Conservation (phyloP, 2,329 filamentous ascomycete genomes). For the Orbilia oligospora region DNA sequence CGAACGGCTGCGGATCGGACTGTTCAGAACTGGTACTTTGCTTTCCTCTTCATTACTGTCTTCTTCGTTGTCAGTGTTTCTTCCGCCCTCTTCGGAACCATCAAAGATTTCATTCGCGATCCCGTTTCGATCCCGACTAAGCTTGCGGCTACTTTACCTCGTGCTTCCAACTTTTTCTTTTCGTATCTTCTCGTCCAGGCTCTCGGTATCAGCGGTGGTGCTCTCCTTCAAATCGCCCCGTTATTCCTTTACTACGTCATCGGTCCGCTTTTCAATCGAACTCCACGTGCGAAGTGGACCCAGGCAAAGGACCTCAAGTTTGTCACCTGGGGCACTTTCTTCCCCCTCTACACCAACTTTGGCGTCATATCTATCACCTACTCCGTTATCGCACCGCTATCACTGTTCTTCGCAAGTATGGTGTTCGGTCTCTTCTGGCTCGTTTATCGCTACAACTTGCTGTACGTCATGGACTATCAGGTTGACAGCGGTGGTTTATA, state of each 20-base stretch:
- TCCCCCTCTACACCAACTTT: slow-evolving; percentile 96
- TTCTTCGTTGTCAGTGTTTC: slow-evolving; percentile 93
- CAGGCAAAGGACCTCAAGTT: slow-evolving; percentile 83
- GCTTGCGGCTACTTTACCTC: slow-evolving; percentile 84
- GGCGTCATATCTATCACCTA: slow-evolving; percentile 94
- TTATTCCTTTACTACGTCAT: slow-evolving; percentile 86
- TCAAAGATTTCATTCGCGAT: slow-evolving; percentile 76
- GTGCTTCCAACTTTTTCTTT: slow-evolving; percentile 96
- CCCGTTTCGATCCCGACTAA: slow-evolving; percentile 78
- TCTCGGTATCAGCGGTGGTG: slow-evolving; percentile 89
- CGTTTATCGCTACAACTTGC: slow-evolving; percentile 94
- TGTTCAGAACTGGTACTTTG: slow-evolving; percentile 92
- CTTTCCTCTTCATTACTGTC: slow-evolving; percentile 92
- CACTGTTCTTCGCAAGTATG: slow-evolving; percentile 91
- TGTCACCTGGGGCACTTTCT: slow-evolving; percentile 92
- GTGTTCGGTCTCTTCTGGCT: slow-evolving; percentile 94
- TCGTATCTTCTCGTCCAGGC: slow-evolving; percentile 98
- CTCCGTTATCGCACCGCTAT: slow-evolving; percentile 87
- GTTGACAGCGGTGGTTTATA: slow-evolving; percentile 92
- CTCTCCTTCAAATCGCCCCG: slow-evolving; percentile 84
- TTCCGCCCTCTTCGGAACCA: slow-evolving; percentile 77
- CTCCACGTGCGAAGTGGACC: slow-evolving; percentile 83
- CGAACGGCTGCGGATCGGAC: slow-evolving; percentile 63
- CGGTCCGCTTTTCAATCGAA: slow-evolving; percentile 85
- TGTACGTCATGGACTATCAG: slow-evolving; percentile 91